Base-by-base conservation (phyloP, 192 early-diverging fungal genomes). In the Funneliformis geosporum region DNA sequence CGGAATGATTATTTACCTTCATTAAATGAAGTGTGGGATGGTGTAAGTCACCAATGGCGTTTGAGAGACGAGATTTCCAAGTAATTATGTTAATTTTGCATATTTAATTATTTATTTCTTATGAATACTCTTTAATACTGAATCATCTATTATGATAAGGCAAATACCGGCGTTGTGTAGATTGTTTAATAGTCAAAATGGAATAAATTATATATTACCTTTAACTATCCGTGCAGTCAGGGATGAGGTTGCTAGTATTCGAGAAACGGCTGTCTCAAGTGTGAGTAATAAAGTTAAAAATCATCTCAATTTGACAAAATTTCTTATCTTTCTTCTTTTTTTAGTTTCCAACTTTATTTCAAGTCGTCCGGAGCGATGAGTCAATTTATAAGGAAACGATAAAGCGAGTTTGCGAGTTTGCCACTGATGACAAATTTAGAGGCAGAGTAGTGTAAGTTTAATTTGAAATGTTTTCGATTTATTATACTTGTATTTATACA, bases 121-220 rank as follows among this genome's bases (percentile, higher is more conserved):
- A 28, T 74, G 27, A 59, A 7, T 74, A 9, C 21, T 73, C 14
- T 28, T 59, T 60, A n/a, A 55, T 55, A 42, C 25, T 28, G 18
- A 5, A 59, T 16, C 16, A 14, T 73, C 9, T 6, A 40, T 16
- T 38, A 9, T 76, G 4, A 64, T 46, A 18, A 79, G 80, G 38
- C 94, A 95, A 80, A 75, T 95, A 16, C 85, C 90, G 8, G 84
- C 83, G 9, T 83, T 95, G 43, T 91, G 91, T 59, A 82, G 87
- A 28, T 74, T 92, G 38, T 92, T 90, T 72, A 87, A 92, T 16
- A 87, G 87, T 1, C 76, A 84, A 5, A 84, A 86, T 66, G 88
- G 93, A 1, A 86, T 95, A 8, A 85, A 87, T 74, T 86, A 91
- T 42, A 79, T 95, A 42, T 75, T 95, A 73, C 94, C 94, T 12